phyloP scores from a whole-genome alignment of 225 moss, liverwort and hornwort genomes.

The Sphagnum contortum region DNA sequence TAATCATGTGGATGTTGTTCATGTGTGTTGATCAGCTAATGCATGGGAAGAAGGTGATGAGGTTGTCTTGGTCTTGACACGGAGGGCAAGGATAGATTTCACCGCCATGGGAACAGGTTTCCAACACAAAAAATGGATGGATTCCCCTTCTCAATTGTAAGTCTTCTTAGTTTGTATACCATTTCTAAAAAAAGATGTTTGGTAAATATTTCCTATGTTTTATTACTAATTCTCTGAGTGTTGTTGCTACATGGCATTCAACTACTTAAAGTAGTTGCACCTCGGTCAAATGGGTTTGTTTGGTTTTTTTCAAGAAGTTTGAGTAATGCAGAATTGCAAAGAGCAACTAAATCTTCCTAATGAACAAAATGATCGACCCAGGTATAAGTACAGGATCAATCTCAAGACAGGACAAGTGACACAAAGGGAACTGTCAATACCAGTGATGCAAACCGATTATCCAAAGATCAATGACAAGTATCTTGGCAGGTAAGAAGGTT shows the following conservation, averaged over 20 bases:
- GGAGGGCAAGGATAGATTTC: conserved; percentile 9
- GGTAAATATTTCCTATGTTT: too few relatives aligned
- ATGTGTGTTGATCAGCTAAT: conserved; percentile 41
- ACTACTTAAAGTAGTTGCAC: conserved; percentile 11
- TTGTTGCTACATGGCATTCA: background rate
- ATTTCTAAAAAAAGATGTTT: too few relatives aligned
- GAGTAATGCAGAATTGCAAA: too few relatives aligned
- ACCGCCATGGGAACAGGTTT: background rate
- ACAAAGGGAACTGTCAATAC: conserved; percentile 49
- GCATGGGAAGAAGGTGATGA: conserved; percentile 95
- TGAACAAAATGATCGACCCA: conserved; percentile 5
- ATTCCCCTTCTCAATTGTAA: background rate
- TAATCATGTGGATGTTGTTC: background rate
- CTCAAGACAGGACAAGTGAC: conserved; percentile 57
- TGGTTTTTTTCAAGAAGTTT: too few relatives aligned
- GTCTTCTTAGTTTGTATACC: background rate
- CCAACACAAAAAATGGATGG: background rate
- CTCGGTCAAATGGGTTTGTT: too few relatives aligned
- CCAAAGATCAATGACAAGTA: conserved; percentile 71
- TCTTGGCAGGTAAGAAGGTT: conserved; percentile 39
- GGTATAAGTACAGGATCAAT: conserved; percentile 78
- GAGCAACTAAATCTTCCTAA: background rate
- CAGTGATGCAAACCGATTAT: conserved; percentile 34
- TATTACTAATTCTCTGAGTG: too few relatives aligned
- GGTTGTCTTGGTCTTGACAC: conserved; percentile 57